phyloP scores from a whole-genome alignment of 345 rosid species.

The Citrus sp. region DNA sequence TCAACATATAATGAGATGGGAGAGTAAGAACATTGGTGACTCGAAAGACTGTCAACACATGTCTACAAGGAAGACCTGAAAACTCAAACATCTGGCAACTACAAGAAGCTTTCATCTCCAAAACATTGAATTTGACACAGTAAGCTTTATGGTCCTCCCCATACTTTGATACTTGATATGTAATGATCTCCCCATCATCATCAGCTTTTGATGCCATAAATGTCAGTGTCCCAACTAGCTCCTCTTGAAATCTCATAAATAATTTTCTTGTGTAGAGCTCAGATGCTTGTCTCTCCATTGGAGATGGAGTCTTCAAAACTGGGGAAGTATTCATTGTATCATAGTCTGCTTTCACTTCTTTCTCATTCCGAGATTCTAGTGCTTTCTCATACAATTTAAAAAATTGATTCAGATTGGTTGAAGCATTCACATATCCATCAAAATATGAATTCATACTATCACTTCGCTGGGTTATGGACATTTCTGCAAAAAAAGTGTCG shows the following conservation, averaged over 20 bases:
- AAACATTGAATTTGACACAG: constrained; percentile 39
- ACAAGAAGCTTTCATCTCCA: constrained; percentile 50
- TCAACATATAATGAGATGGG: constrained; percentile 44
- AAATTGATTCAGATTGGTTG: constrained; percentile 41
- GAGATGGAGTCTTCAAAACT: constrained; percentile 50
- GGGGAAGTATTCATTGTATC: constrained; percentile 47
- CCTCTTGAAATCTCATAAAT: constrained; percentile 53
- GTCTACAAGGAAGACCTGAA: constrained; percentile 55
- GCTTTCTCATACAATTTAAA: constrained; percentile 52
- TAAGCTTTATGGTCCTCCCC: constrained; percentile 52
- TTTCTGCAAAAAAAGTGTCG: constrained; percentile 51
- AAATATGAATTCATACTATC: constrained; percentile 51
- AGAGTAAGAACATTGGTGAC: constrained; percentile 53
- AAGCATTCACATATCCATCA: constrained; percentile 49
- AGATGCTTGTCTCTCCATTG: constrained; percentile 59
- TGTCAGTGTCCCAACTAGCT: constrained; percentile 49
- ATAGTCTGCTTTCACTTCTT: constrained; percentile 53
- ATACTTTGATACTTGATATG: constrained; percentile 44
- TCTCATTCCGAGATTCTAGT: constrained; percentile 40
- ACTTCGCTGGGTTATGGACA: constrained; percentile 46
- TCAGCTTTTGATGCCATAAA: constrained; percentile 44
- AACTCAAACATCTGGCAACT: constrained; percentile 64
- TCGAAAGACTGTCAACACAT: constrained; percentile 49
- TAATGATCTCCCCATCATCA: constrained; percentile 35
- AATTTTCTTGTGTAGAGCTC: constrained; percentile 44